These are phyloP conservation scores for Theobroma cacao DNA, from an alignment of 345 rosid genomes.

Conservation along the genomic window DNA sequence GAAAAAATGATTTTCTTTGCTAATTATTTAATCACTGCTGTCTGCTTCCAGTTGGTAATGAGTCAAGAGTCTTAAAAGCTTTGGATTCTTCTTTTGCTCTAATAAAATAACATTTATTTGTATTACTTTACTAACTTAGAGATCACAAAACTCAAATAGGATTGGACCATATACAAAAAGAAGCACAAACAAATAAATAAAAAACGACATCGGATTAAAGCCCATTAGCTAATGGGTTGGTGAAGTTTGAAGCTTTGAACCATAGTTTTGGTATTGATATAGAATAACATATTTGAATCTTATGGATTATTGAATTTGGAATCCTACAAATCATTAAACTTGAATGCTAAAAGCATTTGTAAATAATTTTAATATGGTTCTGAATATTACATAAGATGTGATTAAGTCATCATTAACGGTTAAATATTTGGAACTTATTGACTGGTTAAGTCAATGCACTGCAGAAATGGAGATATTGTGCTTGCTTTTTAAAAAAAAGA, in stretches of 20 bases:
- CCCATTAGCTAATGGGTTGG: neutral
- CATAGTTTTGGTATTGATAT: neutral
- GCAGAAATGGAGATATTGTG: neutral
- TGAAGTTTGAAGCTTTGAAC: neutral
- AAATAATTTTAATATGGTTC: neutral
- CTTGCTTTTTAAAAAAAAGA: neutral
- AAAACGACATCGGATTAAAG: neutral
- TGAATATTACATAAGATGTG: neutral
- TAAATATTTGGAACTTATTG: neutral
- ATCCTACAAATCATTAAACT: no score
- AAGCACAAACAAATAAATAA: neutral
- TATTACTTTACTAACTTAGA: neutral
- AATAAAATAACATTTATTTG: neutral
- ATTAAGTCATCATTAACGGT: neutral
- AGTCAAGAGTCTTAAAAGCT: neutral
- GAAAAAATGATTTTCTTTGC: neutral
- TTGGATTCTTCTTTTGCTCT: slow-evolving; percentile 9
- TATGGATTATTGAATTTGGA: no score
- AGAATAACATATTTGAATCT: neutral
- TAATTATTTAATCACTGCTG: neutral
- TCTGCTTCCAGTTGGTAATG: neutral
- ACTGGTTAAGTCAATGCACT: slow-evolving; percentile 5
- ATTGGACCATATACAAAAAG: neutral
- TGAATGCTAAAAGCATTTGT: neutral
- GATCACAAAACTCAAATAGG: neutral